Evolutionary conservation across 2,329 filamentous ascomycete species (phyloP).

Genomic region (Xylaria multiplex): DNA sequence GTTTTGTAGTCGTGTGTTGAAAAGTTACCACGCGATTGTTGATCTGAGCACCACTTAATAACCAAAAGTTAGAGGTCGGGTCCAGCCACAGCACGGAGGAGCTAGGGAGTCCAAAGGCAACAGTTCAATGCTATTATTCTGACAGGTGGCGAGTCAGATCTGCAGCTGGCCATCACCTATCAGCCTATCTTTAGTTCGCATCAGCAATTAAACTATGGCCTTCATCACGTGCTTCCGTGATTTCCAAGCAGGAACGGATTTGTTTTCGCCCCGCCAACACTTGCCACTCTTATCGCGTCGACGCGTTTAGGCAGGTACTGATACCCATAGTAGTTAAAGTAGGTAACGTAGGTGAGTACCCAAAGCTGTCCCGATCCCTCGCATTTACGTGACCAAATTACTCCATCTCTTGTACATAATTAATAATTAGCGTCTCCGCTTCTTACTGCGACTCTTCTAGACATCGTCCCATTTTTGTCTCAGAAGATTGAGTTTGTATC

Average conservation of each 20-base stretch:
- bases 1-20: conserved; percentile 22
- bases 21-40: conserved; percentile 36
- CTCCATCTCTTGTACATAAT: background rate
- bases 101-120: background rate
- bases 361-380: background rate
- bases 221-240: conserved; percentile 47
- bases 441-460: background rate
- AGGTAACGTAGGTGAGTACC: background rate
- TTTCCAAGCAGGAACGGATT: conserved; percentile 31
- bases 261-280: conserved; percentile 41
- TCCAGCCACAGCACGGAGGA: conserved; percentile 2
- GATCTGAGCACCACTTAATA: conserved; percentile 7
- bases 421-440: background rate
- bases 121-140: background rate
- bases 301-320: conserved; percentile 35
- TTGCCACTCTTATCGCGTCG: conserved; percentile 40
- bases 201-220: conserved; percentile 13
- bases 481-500: background rate
- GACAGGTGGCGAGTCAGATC: conserved; percentile 15
- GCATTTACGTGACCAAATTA: background rate
- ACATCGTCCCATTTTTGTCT: background rate
- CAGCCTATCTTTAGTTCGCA: background rate
- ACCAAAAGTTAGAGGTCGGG: conserved; percentile 12
- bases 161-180: background rate
- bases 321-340: background rate